Conservation (phyloP, 495 filamentous ascomycete species). For the Diplogelasinospora grovesii region DNA sequence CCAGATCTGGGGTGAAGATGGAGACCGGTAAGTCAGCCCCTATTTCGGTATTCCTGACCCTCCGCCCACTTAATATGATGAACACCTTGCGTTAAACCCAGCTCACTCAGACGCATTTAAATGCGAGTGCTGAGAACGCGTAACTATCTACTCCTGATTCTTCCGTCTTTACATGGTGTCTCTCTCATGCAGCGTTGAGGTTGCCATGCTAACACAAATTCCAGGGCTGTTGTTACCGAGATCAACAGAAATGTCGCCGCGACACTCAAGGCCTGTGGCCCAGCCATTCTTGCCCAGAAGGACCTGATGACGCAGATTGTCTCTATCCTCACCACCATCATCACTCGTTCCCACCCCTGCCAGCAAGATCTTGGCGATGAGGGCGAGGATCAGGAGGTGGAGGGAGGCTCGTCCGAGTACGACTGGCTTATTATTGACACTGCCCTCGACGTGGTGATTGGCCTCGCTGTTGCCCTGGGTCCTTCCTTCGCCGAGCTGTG, state of each 20-base stretch:
- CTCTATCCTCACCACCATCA: constrained; percentile 63
- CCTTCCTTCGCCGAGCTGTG: constrained; percentile 75
- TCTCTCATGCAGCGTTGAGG: background rate
- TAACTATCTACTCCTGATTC: constrained; percentile 37
- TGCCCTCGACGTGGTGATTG: constrained; percentile 80
- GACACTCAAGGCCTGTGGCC: constrained; percentile 85
- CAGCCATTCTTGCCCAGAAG: constrained; percentile 70
- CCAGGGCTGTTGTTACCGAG: constrained; percentile 78
- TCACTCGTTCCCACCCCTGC: constrained; percentile 85
- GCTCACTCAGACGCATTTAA: constrained; percentile 91
- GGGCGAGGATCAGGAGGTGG: constrained; percentile 57
- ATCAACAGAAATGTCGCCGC: constrained; percentile 94
- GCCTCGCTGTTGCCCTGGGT: constrained; percentile 76
- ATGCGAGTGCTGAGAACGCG: constrained; percentile 87
- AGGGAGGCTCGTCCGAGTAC: constrained; percentile 85
- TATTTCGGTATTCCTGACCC: constrained; percentile 10
- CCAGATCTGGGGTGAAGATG: constrained; percentile 78
- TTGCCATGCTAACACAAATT: constrained; percentile 36
- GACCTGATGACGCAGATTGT: constrained; percentile 52
- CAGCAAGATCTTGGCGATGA: constrained; percentile 83
- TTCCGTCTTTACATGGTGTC: constrained; percentile 12
- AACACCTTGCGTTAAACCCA: constrained; percentile 90
- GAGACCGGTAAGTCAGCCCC: constrained; percentile 73
- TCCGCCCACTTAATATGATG: constrained; percentile 60
- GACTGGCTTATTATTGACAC: constrained; percentile 97